Base-by-base conservation (phyloP, 2,329 filamentous ascomycete species). In the Neofusicoccum kwambonambiense region DNA sequence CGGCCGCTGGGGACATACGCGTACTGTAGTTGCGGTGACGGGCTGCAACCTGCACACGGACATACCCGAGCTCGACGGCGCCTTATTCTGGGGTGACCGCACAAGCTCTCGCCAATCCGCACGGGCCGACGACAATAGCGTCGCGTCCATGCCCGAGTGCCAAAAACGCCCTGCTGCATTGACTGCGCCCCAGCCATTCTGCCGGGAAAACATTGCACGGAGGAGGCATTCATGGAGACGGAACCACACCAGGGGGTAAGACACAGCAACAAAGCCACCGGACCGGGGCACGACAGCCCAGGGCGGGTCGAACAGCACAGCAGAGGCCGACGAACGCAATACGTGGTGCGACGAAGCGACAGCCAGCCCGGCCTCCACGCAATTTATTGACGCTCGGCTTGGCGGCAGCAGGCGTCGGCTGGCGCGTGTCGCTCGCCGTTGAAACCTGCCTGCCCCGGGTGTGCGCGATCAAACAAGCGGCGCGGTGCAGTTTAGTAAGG, bases 71-170 rank as follows among this genome's bases (percentile, higher is more conserved):
- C 56, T 17, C 42, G n/a, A 34, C 56, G 27, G 42, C 56, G 17
- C 12, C 56, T 60, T 31, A 37, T 47, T 22, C 56, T 60, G 56
- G 56, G 56, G 56, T 60, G 56, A 60, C 52, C 19, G 56, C 56
- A 35, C 42, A 60, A 60, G 56, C 42, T 60, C 42, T 49, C 56
- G 56, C 42, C 56, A 60, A 52, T 52, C 50, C 34, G 50, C 50
- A 52, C 50, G 50, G 50, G 34, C 50, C 50, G 34, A 31, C 15
- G 12, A 22, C 17, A n/a, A 9, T 11, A 60, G 22, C 39, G n/a
- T 44, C n/a, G 31, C 27, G 22, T 15, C 41, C 56, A 34, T 34
- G 54, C 54, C 39, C 54, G 11, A 12, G 7, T 39, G 50, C 50
- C 39, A 47, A 19, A 47, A 19, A 17, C 56, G 42, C 41, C 17